Percentiles rank a stretch among this genome's conserved stretches.
These are phyloP conservation scores for Exophiala xenobiotica DNA, from an alignment of 2,329 filamentous ascomycete genomes.

Conservation along the genomic window DNA sequence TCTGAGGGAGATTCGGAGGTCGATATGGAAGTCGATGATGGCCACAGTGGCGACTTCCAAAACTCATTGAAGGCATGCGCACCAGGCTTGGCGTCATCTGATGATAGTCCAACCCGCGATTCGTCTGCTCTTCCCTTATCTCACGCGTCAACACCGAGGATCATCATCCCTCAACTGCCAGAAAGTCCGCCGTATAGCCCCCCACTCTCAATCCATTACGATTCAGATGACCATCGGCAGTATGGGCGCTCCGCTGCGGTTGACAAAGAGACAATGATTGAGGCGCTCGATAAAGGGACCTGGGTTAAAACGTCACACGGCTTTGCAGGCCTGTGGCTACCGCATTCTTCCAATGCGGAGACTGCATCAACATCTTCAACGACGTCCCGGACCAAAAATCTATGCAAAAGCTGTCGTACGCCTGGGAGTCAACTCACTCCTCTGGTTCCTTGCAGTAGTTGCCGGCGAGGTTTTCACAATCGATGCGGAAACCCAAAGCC, in stretches of 20 bases:
- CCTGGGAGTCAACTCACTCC: constrained; percentile 15
- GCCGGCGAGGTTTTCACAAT: constrained; percentile 21
- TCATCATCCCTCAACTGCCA: background rate
- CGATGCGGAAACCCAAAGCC: constrained; percentile 25
- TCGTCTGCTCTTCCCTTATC: background rate
- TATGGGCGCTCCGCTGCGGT: background rate
- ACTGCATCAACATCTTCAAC: constrained; percentile 15
- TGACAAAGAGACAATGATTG: background rate
- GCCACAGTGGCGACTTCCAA: too few relatives aligned
- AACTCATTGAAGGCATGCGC: too few relatives aligned
- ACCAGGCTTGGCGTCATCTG: too few relatives aligned
- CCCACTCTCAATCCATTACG: background rate
- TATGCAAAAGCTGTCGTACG: constrained; percentile 22
- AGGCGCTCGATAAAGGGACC: background rate
- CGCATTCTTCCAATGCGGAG: constrained; percentile 7
- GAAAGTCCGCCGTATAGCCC: background rate
- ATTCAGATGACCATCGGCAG: background rate
- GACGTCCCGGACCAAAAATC: constrained; percentile 5
- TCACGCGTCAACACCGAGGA: background rate
- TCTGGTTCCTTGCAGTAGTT: constrained; percentile 19
- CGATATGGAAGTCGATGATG: too few relatives aligned
- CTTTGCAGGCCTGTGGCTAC: background rate
- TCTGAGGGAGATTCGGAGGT: too few relatives aligned
- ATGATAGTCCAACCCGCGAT: too few relatives aligned
- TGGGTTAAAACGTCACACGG: background rate